phyloP scores from a whole-genome alignment of 2,329 filamentous ascomycete genomes.

The Xylariaceae sp. region DNA sequence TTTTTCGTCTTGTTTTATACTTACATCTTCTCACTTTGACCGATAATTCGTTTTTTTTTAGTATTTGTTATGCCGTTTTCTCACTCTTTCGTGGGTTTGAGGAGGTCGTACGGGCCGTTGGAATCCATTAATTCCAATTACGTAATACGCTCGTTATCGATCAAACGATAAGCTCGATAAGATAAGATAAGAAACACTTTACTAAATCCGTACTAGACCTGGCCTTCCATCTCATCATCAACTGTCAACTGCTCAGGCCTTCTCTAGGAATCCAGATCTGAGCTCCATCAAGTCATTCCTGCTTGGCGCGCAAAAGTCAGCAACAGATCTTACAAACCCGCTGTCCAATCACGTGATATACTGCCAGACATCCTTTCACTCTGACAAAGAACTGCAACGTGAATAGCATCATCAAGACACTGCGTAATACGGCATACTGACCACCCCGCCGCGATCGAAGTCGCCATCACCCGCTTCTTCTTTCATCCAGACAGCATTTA shows the following conservation, averaged over 20 bases:
- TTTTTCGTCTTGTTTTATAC: too few species aligned
- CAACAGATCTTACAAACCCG: conserved; percentile 6
- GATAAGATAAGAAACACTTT: background rate
- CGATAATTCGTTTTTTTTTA: too few species aligned
- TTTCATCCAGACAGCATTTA: conserved; percentile 5
- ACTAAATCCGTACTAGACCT: background rate
- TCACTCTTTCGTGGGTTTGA: too few species aligned
- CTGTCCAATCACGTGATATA: conserved; percentile 29
- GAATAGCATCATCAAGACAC: conserved; percentile 28
- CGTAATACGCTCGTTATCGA: background rate
- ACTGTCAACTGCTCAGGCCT: background rate
- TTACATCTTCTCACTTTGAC: too few species aligned
- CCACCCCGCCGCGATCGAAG: conserved; percentile 26
- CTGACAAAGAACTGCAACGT: conserved; percentile 27
- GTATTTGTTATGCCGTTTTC: too few species aligned
- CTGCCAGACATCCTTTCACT: conserved; percentile 22
- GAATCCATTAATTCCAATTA: background rate
- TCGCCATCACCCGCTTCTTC: conserved; percentile 24
- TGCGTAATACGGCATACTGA: conserved; percentile 22
- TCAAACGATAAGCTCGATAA: background rate
- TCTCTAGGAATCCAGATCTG: background rate
- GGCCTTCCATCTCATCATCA: background rate
- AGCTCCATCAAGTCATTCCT: background rate
- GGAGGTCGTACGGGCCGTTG: too few species aligned
- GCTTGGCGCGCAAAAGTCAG: conserved; percentile 1